phyloP scores from a whole-genome alignment of 108 stramenopile species.

The Skeletonema costatum region DNA sequence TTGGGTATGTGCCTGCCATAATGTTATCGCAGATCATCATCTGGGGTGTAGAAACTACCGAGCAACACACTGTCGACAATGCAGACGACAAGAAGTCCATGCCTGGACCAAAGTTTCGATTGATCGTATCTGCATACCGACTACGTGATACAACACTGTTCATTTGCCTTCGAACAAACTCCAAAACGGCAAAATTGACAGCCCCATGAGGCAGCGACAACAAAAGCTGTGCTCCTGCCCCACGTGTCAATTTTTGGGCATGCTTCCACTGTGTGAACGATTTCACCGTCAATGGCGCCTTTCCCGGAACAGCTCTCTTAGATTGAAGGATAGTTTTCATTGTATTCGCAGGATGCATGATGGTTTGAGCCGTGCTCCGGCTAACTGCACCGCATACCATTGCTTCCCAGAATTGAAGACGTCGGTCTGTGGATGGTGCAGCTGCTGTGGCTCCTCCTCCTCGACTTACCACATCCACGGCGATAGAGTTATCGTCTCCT shows the following conservation, averaged over 20 bases:
- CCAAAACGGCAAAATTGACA: conserved; percentile 95
- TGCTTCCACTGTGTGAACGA: conserved; percentile 58
- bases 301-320: conserved; percentile 40
- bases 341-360: conserved; percentile 87
- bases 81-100: conserved; percentile 94
- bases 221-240: conserved; percentile 95
- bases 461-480: conserved; percentile 8
- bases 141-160: conserved; percentile 48
- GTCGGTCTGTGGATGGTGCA: conserved; percentile 25
- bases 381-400: conserved; percentile 91
- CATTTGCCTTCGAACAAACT: conserved; percentile 77
- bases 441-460: conserved; percentile 32
- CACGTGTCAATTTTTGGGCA: conserved; percentile 75
- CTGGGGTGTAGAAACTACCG: conserved; percentile 90
- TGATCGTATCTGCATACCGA: conserved; percentile 47
- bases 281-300: conserved; percentile 45
- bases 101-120: conserved; percentile 68
- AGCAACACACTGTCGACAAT: conserved; percentile 90
- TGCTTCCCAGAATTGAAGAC: conserved; percentile 79
- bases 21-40: conserved; percentile 97
- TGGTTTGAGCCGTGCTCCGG: conserved; percentile 87
- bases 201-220: conserved; percentile 96
- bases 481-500: conserved; percentile 2
- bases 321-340: conserved; percentile 97
- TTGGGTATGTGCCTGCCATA: conserved; percentile 95